These are phyloP conservation scores for Casuarina glauca DNA, from an alignment of 306 rosid species.

Conservation along the genomic window DNA sequence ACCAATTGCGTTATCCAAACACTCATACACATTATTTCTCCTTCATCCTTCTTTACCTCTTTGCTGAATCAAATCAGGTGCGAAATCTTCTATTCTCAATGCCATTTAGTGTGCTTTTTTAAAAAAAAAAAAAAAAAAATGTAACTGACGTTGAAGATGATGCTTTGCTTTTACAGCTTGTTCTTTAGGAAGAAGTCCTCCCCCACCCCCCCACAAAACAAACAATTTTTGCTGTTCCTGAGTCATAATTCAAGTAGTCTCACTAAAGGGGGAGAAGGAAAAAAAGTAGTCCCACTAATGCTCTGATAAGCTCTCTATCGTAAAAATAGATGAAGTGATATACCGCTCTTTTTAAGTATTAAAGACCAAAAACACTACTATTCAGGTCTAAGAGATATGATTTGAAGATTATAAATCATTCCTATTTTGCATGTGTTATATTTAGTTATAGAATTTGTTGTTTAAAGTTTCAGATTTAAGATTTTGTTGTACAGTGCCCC, in stretches of 20 bases:
- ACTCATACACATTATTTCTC: conserved; percentile 97
- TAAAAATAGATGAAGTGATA: background rate
- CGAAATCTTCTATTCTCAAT: background rate
- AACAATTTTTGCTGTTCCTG: too few species aligned
- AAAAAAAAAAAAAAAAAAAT: too few species aligned
- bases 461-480: background rate
- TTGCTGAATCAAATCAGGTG: conserved; percentile 92
- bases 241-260: too few species aligned
- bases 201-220: too few species aligned
- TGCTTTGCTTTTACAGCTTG: background rate
- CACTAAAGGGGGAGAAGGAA: too few species aligned
- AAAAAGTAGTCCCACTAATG: background rate
- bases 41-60: conserved; percentile 87
- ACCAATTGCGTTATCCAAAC: conserved; percentile 96
- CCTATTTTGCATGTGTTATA: background rate
- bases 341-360: background rate
- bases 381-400: background rate
- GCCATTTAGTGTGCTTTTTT: background rate
- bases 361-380: background rate
- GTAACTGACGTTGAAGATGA: background rate
- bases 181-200: background rate
- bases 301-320: background rate
- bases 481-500: background rate
- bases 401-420: too few species aligned
- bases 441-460: background rate